Base-by-base conservation (phyloP, 257 asterid genomes). In the Salvia hispanica region DNA sequence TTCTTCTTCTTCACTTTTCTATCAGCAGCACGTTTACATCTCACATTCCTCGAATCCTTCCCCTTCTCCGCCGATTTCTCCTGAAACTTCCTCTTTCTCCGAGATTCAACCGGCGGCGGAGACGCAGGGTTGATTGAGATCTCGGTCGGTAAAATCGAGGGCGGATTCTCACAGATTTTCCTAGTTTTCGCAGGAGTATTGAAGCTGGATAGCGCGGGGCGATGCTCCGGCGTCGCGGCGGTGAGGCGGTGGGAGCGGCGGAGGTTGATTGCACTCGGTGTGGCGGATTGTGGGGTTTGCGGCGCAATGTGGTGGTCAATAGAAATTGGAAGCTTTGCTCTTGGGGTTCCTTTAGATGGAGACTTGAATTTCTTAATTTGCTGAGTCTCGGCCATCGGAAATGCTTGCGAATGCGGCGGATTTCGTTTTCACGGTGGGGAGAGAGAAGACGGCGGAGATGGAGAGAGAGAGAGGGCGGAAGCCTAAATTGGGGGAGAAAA, bases 211-310 rank as follows among this genome's bases (percentile, higher is more conserved):
- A 65, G 48, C n/a, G 40, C 42, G 34, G 42, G 57, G 57, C 2
- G 55, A 31, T 52, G 51, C 52, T 44, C 63, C 9, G 77, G 81
- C 3, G 88, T 48, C 59, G 65, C 36, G 66, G 86, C 40, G 57
- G 51, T 71, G 67, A 74, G 77, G 58, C 95, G 98, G 72, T 79
- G 74, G 45, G 96, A 88, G 62, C 95, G 93, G 53, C 96, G 94
- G 69, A 67, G 50, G 8, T 73, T 71, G 67, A 80, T 13, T 65
- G 58, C 56, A 51, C 21, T 68, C 33, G 83, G 82, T 4, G 79
- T 67, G 25, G 75, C 69, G 62, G 62, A 59, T 47, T 46, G 78
- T 44, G 95, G 95, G 58, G 95, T 82, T 31, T 70, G 66, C 37
- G 97, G 97, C n/a, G 25, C 61, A 42, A 82, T 66, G 39, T 52